Conservation (phyloP, 2,329 filamentous ascomycete species). For the Talaromyces funiculosus region DNA sequence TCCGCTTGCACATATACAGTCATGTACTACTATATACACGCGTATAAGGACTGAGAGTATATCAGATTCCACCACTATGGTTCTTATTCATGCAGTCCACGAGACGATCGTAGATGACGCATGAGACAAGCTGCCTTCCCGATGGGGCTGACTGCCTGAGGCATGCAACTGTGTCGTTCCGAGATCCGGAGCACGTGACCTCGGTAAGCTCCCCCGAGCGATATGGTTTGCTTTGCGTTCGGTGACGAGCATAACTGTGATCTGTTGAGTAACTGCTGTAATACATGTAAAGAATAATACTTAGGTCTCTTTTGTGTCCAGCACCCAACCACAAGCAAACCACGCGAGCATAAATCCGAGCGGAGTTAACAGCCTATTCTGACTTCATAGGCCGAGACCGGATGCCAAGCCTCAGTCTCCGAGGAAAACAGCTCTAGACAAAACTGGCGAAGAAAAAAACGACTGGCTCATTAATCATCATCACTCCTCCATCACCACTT, state of each 20-base stretch:
- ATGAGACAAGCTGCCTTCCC: neutral
- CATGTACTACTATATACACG: too few species aligned
- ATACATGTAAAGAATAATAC: too few species aligned
- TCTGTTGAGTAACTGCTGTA: too few species aligned
- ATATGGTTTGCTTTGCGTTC: too few species aligned
- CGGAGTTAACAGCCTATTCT: neutral
- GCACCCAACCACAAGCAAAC: too few species aligned
- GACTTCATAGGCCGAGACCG: neutral
- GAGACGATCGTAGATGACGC: neutral
- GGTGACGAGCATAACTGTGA: too few species aligned
- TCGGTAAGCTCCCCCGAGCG: neutral
- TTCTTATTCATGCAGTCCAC: too few species aligned
- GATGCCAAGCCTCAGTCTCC: conserved; percentile 7
- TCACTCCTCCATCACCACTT: neutral
- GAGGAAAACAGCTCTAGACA: neutral
- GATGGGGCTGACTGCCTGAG: neutral
- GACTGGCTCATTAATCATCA: conserved; percentile 17
- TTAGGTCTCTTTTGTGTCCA: neutral
- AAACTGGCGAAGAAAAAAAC: neutral
- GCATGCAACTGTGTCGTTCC: neutral
- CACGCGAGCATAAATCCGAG: neutral
- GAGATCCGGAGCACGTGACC: neutral
- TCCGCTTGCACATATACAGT: neutral
- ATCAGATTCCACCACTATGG: too few species aligned
- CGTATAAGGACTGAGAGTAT: too few species aligned